These are phyloP conservation scores for Fusarium cyanostomum DNA, from an alignment of 2,329 filamentous ascomycete genomes.

Conservation along the genomic window DNA sequence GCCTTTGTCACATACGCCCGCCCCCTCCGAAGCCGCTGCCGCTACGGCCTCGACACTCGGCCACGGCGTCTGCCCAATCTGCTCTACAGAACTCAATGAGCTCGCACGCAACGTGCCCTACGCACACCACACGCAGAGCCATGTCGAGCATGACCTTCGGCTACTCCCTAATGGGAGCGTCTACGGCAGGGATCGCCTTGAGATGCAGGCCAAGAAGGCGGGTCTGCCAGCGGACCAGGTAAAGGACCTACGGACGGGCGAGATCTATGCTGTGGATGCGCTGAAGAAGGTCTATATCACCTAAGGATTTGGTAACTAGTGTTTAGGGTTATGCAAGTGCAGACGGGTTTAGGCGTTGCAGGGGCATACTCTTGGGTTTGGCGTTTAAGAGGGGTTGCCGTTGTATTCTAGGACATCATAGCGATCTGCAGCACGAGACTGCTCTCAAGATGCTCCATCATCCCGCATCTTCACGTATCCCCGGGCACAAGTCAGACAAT, in stretches of 20 bases:
- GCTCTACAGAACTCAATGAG: conserved; percentile 92
- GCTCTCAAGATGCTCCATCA: not conserved
- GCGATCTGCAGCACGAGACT: not conserved
- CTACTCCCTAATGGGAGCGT: conserved; percentile 88
- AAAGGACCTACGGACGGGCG: conserved; percentile 81
- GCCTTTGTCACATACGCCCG: conserved; percentile 52
- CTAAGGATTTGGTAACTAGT: conserved; percentile 49
- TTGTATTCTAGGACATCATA: not conserved
- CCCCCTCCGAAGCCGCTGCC: conserved; percentile 54
- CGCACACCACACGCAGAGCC: conserved; percentile 93
- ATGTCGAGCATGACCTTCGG: conserved; percentile 86
- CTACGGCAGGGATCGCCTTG: conserved; percentile 79
- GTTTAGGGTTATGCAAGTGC: not conserved
- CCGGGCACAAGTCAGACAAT: not conserved
- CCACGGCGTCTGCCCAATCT: conserved; percentile 90
- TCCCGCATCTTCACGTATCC: not conserved
- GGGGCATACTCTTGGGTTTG: not conserved
- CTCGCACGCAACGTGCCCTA: conserved; percentile 90
- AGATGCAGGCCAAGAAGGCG: conserved; percentile 81
- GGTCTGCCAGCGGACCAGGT: conserved; percentile 73
- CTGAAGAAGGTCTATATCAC: conserved; percentile 93
- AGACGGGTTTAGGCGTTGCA: not conserved
- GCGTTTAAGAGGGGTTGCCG: not conserved
- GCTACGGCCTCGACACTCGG: conserved; percentile 58
- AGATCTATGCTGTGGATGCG: conserved; percentile 68